A percentile compares a stretch with the other conserved stretches of the same genome.
Evolutionary conservation across 2,329 filamentous ascomycete species (phyloP).

Genomic region (Blastomyces silverae): DNA sequence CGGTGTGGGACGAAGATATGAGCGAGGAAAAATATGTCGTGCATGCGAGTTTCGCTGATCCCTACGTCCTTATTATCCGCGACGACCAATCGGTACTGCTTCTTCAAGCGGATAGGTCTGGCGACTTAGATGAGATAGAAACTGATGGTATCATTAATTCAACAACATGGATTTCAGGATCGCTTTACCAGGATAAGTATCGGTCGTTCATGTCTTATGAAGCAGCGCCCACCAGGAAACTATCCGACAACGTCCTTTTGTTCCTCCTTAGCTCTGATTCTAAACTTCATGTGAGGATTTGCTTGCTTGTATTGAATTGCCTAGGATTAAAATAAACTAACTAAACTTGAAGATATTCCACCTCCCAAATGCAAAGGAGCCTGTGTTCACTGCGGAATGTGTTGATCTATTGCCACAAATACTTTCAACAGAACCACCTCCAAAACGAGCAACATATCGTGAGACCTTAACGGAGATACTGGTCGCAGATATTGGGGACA

Average conservation of each 20-base stretch:
- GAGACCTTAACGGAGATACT: constrained; percentile 73
- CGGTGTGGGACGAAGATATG: constrained; percentile 85
- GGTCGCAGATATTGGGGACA: constrained; percentile 77
- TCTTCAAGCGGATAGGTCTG: constrained; percentile 69
- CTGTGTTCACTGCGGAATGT: constrained; percentile 68
- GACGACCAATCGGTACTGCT: constrained; percentile 77
- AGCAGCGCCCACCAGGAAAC: constrained; percentile 20
- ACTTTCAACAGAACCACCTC: constrained; percentile 63
- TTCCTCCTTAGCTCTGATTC: constrained; percentile 73
- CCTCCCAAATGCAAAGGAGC: constrained; percentile 63
- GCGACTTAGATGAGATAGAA: constrained; percentile 78
- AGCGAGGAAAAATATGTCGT: constrained; percentile 68
- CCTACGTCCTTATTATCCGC: constrained; percentile 73
- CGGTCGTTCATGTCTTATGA: constrained; percentile 47
- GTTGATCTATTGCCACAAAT: constrained; percentile 70
- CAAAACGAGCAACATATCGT: constrained; percentile 62
- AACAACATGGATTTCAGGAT: constrained; percentile 75
- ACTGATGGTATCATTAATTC: constrained; percentile 53
- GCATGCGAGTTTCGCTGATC: constrained; percentile 77
- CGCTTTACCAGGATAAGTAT: constrained; percentile 65
- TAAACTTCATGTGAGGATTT: constrained; percentile 60
- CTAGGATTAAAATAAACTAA: background rate
- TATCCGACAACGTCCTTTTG: constrained; percentile 54
- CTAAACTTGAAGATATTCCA: constrained; percentile 58
- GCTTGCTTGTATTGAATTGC: constrained; percentile 21